A percentile compares a stretch with the other conserved stretches of the same genome.
Evolutionary conservation across 176 grass and related monocot species (phyloP).

Genomic region (Oropetium thomaeum): DNA sequence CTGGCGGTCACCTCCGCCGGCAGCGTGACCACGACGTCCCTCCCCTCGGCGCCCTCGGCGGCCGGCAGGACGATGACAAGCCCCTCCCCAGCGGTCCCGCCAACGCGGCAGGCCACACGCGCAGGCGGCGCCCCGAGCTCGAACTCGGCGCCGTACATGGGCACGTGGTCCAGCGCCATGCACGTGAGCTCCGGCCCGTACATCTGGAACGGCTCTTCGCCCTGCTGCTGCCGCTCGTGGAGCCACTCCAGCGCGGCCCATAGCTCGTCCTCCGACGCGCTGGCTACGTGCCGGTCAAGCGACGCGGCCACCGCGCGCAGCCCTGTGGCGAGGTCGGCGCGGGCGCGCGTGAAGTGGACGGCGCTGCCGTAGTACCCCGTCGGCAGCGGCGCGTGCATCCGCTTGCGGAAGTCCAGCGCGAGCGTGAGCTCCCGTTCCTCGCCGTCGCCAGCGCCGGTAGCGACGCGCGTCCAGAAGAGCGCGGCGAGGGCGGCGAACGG

Average conservation of each 20-base stretch:
- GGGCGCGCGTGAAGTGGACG: conserved; percentile 51
- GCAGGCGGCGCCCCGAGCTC: conserved; percentile 32
- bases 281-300: conserved; percentile 35
- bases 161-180: conserved; percentile 65
- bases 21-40: conserved; percentile 73
- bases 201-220: conserved; percentile 57
- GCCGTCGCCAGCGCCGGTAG: not conserved
- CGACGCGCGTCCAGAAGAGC: conserved; percentile 70
- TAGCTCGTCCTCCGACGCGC: conserved; percentile 52
- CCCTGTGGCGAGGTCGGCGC: conserved; percentile 51
- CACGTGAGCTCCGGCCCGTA: conserved; percentile 92
- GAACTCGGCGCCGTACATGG: conserved; percentile 56
- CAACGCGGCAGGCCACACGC: conserved; percentile 49
- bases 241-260: conserved; percentile 71
- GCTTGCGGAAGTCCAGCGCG: conserved; percentile 66
- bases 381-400: conserved; percentile 76
- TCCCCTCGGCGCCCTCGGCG: conserved; percentile 40
- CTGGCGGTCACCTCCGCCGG: conserved; percentile 40
- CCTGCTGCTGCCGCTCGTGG: conserved; percentile 27
- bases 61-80: conserved; percentile 56
- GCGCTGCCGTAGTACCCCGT: conserved; percentile 65
- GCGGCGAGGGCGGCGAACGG: conserved; percentile 64
- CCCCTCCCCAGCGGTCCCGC: conserved; percentile 47
- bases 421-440: conserved; percentile 54
- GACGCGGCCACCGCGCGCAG: conserved; percentile 38